These are phyloP conservation scores for Gnomoniopsis smithogilvyi DNA, from an alignment of 2,329 filamentous ascomycete genomes.

Conservation along the genomic window DNA sequence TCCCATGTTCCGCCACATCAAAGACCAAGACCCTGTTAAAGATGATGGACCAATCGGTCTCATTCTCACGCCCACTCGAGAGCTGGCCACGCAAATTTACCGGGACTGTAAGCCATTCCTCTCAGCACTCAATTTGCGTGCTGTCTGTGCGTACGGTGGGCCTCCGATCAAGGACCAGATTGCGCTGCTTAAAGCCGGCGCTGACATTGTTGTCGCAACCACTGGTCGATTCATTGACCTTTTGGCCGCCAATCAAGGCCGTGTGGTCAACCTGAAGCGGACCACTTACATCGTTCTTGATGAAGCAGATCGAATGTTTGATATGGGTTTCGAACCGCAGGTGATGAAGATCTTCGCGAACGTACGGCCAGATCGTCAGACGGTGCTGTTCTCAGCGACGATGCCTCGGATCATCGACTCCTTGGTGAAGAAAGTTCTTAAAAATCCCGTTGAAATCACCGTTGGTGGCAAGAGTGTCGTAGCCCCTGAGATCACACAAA, in stretches of 20 bases:
- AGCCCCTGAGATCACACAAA: conserved; percentile 89
- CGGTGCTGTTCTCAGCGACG: conserved; percentile 92
- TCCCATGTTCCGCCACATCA: conserved; percentile 97
- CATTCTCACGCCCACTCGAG: conserved; percentile 91
- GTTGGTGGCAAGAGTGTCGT: conserved; percentile 86
- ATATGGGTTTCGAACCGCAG: conserved; percentile 98
- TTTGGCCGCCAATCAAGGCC: conserved; percentile 86
- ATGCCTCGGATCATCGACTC: conserved; percentile 93
- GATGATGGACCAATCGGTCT: conserved; percentile 85
- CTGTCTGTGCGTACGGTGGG: conserved; percentile 91
- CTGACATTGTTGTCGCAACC: conserved; percentile 92
- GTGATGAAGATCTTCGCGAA: conserved; percentile 95
- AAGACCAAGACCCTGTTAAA: conserved; percentile 80
- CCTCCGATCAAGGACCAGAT: conserved; percentile 98
- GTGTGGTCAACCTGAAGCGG: conserved; percentile 84
- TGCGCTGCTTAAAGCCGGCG: conserved; percentile 89
- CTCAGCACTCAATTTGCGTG: conserved; percentile 78
- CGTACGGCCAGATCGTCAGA: conserved; percentile 88
- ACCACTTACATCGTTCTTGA: conserved; percentile 95
- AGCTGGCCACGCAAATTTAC: conserved; percentile 91
- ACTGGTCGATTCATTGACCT: conserved; percentile 95
- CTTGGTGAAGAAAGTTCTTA: conserved; percentile 82
- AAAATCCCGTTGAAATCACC: conserved; percentile 83
- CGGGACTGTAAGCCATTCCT: conserved; percentile 92
- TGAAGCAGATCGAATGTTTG: conserved; percentile 98